Evolutionary conservation across 257 asterid species (phyloP).

Genomic region (Anisodus tanguticus): DNA sequence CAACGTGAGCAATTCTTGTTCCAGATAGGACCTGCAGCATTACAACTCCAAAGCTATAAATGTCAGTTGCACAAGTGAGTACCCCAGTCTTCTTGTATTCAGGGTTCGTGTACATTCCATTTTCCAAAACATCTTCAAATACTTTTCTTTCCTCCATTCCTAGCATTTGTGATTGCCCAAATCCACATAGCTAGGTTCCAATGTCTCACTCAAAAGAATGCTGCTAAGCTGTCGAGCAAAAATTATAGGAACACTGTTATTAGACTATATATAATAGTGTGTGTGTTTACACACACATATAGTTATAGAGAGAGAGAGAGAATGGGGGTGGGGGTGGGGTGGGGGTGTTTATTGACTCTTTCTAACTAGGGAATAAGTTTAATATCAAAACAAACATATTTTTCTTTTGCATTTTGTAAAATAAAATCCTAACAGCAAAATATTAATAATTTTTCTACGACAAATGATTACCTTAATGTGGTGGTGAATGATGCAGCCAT

Average conservation of each 20-base stretch:
- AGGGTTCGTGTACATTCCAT: conserved; percentile 80
- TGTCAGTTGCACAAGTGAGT: conserved; percentile 75
- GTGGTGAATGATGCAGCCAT: conserved; percentile 79
- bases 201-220: conserved; percentile 63
- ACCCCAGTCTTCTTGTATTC: conserved; percentile 83
- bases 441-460: neutral
- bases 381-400: no score
- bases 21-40: conserved; percentile 75
- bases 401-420: no score
- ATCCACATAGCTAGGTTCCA: conserved; percentile 76
- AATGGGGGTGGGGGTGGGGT: no score
- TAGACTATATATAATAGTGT: neutral
- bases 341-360: no score
- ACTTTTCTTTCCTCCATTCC: conserved; percentile 78
- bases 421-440: no score
- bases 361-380: no score
- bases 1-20: conserved; percentile 64
- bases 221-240: conserved; percentile 55
- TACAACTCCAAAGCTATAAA: conserved; percentile 81
- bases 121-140: conserved; percentile 75
- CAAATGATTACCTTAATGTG: conserved; percentile 63
- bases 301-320: no score
- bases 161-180: conserved; percentile 70
- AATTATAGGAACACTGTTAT: neutral
- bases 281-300: no score